A percentile compares a stretch with the other conserved stretches of the same genome.
Evolutionary conservation across 148 eudicot genomes (phyloP).

Genomic region (Mesembryanthemum crystallinum): DNA sequence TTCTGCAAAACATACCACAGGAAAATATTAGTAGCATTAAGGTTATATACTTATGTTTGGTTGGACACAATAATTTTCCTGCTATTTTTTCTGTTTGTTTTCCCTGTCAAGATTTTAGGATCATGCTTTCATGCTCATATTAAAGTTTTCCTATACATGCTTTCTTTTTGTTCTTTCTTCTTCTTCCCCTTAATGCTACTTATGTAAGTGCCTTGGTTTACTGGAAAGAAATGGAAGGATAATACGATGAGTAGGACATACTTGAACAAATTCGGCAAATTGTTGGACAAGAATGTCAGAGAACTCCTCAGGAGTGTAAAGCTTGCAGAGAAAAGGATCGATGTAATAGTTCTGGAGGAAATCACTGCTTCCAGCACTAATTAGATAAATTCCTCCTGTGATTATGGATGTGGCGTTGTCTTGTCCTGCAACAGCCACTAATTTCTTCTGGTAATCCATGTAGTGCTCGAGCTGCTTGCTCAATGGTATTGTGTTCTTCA

Average conservation of each 20-base stretch:
- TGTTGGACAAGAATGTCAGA: slow-evolving; percentile 42
- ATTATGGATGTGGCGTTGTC: slow-evolving; percentile 50
- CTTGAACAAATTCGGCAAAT: slow-evolving; percentile 48
- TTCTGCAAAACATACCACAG: slow-evolving; percentile 30
- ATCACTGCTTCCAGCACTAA: slow-evolving; percentile 66
- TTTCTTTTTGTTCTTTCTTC: no score
- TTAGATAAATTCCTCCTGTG: slow-evolving; percentile 38
- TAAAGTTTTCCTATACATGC: no score
- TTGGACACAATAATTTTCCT: not conserved
- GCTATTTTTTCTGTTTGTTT: not conserved
- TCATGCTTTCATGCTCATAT: no score
- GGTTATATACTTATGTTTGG: not conserved
- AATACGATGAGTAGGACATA: not conserved
- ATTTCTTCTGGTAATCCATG: slow-evolving; percentile 50
- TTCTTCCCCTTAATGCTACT: not conserved
- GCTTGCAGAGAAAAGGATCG: slow-evolving; percentile 53
- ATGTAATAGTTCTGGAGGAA: slow-evolving; percentile 67
- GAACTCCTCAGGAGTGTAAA: slow-evolving; percentile 47
- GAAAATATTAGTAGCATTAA: not conserved
- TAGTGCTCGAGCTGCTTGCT: slow-evolving; percentile 46
- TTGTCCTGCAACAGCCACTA: slow-evolving; percentile 40
- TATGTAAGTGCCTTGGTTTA: not conserved
- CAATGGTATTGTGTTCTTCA: slow-evolving; percentile 45
- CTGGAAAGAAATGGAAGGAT: not conserved
- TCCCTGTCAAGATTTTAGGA: no score